These are phyloP conservation scores for Baudoinia panamericana DNA, from an alignment of 495 filamentous ascomycete genomes.

Conservation along the genomic window DNA sequence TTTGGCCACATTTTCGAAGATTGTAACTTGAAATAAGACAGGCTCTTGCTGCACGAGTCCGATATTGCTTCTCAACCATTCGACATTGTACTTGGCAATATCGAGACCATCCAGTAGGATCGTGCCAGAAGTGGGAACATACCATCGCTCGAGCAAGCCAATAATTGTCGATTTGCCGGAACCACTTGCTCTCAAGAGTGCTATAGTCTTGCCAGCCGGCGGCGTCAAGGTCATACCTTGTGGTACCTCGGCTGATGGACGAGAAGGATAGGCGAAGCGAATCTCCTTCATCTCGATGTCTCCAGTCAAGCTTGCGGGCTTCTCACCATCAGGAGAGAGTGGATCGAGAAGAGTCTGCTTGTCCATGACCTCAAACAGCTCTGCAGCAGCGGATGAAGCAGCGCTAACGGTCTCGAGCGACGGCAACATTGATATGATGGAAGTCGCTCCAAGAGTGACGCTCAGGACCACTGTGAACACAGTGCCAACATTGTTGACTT, in stretches of 20 bases:
- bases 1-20: slow-evolving; percentile 12
- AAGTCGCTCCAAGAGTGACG: slow-evolving; percentile 14
- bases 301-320: slow-evolving; percentile 18
- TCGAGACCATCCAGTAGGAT: slow-evolving; percentile 13
- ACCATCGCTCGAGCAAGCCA: slow-evolving; percentile 21
- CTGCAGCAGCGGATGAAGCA: slow-evolving; percentile 28
- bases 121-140: slow-evolving; percentile 9
- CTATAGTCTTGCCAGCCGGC: slow-evolving; percentile 24
- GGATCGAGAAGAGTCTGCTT: slow-evolving; percentile 27
- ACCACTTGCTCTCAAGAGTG: slow-evolving; percentile 22
- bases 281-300: slow-evolving; percentile 20
- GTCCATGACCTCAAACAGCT: slow-evolving; percentile 33
- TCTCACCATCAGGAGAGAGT: slow-evolving; percentile 19
- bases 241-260: slow-evolving; percentile 20
- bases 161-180: slow-evolving; percentile 24
- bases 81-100: slow-evolving; percentile 7
- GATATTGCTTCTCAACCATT: slow-evolving; percentile 14
- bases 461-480: slow-evolving; percentile 19
- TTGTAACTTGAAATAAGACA: slow-evolving; percentile 5
- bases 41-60: slow-evolving; percentile 15
- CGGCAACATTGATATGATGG: slow-evolving; percentile 5
- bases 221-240: slow-evolving; percentile 17
- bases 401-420: slow-evolving; percentile 24
- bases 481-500: slow-evolving; percentile 13
- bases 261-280: slow-evolving; percentile 23